Conservation (phyloP, 331 rosid species). For the Malus hybrid region DNA sequence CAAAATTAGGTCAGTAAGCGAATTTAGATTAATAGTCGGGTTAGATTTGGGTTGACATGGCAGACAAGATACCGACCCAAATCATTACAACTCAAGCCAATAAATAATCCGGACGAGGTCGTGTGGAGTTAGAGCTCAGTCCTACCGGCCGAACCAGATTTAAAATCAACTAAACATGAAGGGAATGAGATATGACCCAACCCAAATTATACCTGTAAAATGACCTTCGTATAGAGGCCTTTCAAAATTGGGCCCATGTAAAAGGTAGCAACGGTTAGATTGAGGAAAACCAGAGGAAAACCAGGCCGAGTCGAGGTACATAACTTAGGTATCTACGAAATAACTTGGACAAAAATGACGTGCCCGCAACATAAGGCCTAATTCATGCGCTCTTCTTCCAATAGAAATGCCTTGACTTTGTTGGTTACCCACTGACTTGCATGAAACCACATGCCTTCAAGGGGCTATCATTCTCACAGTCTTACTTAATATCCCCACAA, state of each 20-base stretch:
- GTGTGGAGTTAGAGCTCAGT: too few species aligned
- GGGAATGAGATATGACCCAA: not conserved
- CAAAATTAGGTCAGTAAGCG: not conserved
- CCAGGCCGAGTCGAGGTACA: not conserved
- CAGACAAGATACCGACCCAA: not conserved
- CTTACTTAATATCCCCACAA: too few species aligned
- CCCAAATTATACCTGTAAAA: not conserved
- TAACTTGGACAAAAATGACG: constrained; percentile 2
- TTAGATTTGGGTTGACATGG: not conserved
- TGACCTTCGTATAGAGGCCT: not conserved
- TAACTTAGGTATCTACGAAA: not conserved
- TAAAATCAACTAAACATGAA: not conserved
- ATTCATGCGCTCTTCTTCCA: not conserved
- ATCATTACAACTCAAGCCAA: too few species aligned
- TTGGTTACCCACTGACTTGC: not conserved
- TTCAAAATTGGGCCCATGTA: not conserved
- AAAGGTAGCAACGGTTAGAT: not conserved
- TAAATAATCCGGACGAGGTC: too few species aligned
- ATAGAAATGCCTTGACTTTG: not conserved
- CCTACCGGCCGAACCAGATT: not conserved
- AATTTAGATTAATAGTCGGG: not conserved
- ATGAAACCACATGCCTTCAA: not conserved
- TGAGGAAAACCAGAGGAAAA: not conserved
- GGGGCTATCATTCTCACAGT: not conserved
- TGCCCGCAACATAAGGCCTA: constrained; percentile 20